These are phyloP conservation scores for Rheum nobile DNA, from an alignment of 148 eudicot species.

Conservation along the genomic window DNA sequence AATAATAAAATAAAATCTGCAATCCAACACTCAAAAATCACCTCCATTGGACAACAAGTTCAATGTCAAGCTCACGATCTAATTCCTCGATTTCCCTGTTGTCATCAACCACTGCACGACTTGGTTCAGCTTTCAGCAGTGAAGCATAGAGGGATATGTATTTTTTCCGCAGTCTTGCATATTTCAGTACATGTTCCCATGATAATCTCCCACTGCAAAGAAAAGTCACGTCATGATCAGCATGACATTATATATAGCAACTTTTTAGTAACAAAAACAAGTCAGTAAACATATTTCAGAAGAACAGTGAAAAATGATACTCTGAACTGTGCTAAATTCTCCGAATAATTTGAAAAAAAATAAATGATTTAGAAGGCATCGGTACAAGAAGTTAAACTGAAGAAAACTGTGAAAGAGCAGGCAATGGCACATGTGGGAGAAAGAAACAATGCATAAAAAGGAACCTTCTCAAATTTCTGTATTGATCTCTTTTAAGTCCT, in stretches of 20 bases:
- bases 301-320: neutral
- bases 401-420: neutral
- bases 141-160: constrained; percentile 82
- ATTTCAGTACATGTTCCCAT: constrained; percentile 85
- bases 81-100: constrained; percentile 70
- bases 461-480: neutral
- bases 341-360: neutral
- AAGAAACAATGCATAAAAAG: neutral
- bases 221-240: neutral
- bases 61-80: constrained; percentile 85
- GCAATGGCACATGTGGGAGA: neutral
- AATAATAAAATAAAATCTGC: neutral
- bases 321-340: neutral
- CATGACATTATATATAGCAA: neutral
- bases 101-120: constrained; percentile 51
- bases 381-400: neutral
- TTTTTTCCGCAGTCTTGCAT: constrained; percentile 73
- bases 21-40: constrained; percentile 14
- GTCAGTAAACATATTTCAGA: neutral
- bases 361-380: neutral
- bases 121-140: constrained; percentile 68
- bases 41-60: constrained; percentile 97
- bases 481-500: neutral
- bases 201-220: constrained; percentile 72
- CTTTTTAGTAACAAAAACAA: neutral